Conservation (phyloP, 2,329 filamentous ascomycete species). For the Phaeosphaeriaceae sp. region DNA sequence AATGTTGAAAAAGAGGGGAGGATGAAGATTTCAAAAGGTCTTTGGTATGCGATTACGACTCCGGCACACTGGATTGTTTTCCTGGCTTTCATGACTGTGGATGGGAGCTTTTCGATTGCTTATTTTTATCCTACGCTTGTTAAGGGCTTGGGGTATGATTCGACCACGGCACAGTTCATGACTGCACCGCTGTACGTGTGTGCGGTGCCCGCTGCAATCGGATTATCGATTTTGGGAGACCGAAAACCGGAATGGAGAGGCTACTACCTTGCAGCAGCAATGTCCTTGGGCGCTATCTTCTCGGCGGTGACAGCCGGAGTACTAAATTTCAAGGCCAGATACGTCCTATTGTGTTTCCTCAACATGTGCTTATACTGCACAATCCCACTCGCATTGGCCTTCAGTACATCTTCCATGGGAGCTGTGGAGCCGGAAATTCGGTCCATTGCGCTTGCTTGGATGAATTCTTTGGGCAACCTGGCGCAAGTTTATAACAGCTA, state of each 20-base stretch:
- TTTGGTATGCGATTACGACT: slow-evolving; percentile 5
- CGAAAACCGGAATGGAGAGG: neutral
- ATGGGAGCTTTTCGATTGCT: slow-evolving; percentile 7
- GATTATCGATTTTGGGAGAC: slow-evolving; percentile 2
- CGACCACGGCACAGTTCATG: slow-evolving; percentile 6
- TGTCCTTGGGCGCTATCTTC: slow-evolving; percentile 4
- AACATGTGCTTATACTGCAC: slow-evolving; percentile 10
- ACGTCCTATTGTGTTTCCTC: slow-evolving; percentile 7
- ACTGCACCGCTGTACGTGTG: slow-evolving; percentile 6
- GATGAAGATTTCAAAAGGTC: slow-evolving; percentile 5
- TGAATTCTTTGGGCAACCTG: slow-evolving; percentile 6
- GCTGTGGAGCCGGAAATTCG: slow-evolving; percentile 7
- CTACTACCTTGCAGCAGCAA: slow-evolving; percentile 1
- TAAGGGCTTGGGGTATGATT: slow-evolving; percentile 4
- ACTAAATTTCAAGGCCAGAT: slow-evolving; percentile 4
- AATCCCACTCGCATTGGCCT: slow-evolving; percentile 2
- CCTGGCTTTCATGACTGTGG: slow-evolving; percentile 6
- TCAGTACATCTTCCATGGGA: slow-evolving; percentile 3
- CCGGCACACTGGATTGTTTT: slow-evolving; percentile 6
- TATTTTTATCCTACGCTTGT: slow-evolving; percentile 11
- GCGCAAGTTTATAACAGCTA: slow-evolving; percentile 12
- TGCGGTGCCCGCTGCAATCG: slow-evolving; percentile 5
- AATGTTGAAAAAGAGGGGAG: slow-evolving; percentile 5
- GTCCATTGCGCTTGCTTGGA: slow-evolving; percentile 7
- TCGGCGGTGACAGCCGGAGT: slow-evolving; percentile 2